Evolutionary conservation across 2,329 filamentous ascomycete genomes (phyloP).

Genomic region (Bipolaris sorokiniana): DNA sequence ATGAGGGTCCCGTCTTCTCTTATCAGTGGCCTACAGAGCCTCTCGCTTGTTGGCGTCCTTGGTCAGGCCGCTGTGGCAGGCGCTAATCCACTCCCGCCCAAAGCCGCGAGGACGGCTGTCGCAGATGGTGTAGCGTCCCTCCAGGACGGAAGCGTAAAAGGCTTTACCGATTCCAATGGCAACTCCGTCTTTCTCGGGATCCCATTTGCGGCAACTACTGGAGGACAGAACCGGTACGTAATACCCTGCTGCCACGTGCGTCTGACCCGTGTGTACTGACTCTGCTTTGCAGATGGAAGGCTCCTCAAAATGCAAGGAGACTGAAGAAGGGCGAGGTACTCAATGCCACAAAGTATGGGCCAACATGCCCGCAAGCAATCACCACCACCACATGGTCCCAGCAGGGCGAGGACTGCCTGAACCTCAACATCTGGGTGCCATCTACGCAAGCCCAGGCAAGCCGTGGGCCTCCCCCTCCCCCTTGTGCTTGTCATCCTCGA

Average conservation of each 20-base stretch:
- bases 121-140: slow-evolving; percentile 19
- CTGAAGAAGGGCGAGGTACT: slow-evolving; percentile 18
- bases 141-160: slow-evolving; percentile 24
- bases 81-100: slow-evolving; percentile 15
- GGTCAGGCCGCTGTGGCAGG: slow-evolving; percentile 8
- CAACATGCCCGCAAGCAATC: slow-evolving; percentile 35
- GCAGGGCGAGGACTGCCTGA: slow-evolving; percentile 49
- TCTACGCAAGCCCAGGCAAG: slow-evolving; percentile 1
- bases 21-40: slow-evolving; percentile 11
- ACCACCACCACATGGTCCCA: slow-evolving; percentile 27
- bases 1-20: slow-evolving; percentile 17
- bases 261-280: background rate
- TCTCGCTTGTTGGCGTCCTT: slow-evolving; percentile 13
- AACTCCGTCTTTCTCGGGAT: slow-evolving; percentile 34
- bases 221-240: slow-evolving; percentile 30
- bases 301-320: slow-evolving; percentile 23
- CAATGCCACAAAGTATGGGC: slow-evolving; percentile 28
- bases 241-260: background rate
- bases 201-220: slow-evolving; percentile 33
- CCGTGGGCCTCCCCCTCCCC: slow-evolving; percentile 5
- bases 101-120: slow-evolving; percentile 10
- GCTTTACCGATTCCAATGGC: slow-evolving; percentile 26
- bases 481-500: background rate
- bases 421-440: slow-evolving; percentile 41
- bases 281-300: slow-evolving; percentile 22